phyloP scores from a whole-genome alignment of 306 rosid species.

The Rosa rugosa region DNA sequence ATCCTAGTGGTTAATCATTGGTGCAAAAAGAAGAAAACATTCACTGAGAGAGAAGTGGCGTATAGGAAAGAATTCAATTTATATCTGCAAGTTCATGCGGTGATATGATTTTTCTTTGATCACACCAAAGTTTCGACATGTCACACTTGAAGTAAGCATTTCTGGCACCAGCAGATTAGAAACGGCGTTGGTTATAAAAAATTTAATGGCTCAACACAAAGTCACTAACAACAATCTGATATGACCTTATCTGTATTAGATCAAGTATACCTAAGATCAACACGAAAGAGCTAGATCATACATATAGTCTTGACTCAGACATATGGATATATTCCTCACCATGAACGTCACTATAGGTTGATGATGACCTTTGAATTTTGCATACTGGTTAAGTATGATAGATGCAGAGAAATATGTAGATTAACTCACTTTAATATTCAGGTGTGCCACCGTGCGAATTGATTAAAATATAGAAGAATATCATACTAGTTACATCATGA shows the following conservation, averaged over 20 bases:
- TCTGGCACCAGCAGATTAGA: background rate
- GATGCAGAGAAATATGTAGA: too few relatives aligned
- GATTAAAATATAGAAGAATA: too few relatives aligned
- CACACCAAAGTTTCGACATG: background rate
- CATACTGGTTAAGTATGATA: background rate
- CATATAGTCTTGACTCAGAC: background rate
- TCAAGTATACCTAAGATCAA: background rate
- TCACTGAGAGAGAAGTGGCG: constrained; percentile 5
- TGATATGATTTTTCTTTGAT: background rate
- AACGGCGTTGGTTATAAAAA: background rate
- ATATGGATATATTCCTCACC: background rate
- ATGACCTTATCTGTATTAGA: background rate
- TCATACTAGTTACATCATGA: too few relatives aligned
- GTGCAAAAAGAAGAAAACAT: constrained; percentile 11
- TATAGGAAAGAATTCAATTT: background rate
- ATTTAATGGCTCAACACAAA: background rate
- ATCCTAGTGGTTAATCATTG: constrained; percentile 9
- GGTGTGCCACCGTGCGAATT: too few relatives aligned
- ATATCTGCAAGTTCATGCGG: background rate
- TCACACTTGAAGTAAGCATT: background rate
- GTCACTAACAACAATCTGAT: background rate
- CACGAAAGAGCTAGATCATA: background rate
- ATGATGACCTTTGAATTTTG: background rate
- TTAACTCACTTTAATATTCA: too few relatives aligned
- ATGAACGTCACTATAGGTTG: background rate